Evolutionary conservation across 257 asterid genomes (phyloP), one percentile per base, ranked within the genome.

Genomic region (Solanum rostratum): DNA sequence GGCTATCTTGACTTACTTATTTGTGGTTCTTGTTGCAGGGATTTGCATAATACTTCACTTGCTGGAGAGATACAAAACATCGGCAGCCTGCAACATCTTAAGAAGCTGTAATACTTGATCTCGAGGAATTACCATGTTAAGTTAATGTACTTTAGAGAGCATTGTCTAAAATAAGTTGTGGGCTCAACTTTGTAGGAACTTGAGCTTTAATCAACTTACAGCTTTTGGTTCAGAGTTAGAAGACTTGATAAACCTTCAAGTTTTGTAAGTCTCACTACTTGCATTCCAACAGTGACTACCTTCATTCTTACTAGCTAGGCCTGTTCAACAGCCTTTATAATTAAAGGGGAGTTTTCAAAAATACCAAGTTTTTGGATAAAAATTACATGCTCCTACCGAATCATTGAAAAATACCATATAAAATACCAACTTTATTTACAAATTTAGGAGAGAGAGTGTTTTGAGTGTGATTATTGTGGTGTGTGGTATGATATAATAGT

Each of bases 41-140:
- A 94, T 89, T 89, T 96, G 95, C 98, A 94, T 60, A 96, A 96
- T 85, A 89, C 94, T 69, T 96, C 98, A 69, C 92, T 96, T 33
- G 79, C 94, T 37, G 99, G 99, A 90, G 98, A 93, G 84, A 86
- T 96, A 88, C 94, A 94, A 29, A 91, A 94, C 91, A 89, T 96
- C 84, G 98, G 99, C 80, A 91, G 97, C 85, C 92, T 96, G 84
- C 98, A 92, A 79, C 94, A 88, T 86, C 99, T 96, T 63, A 93
- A 94, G 84, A 92, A 91, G 88, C 91, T 96, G 99, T 96, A 94
- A 84, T 37, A 63, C 85, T 82, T 60, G 22, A 41, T n/a, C 30
- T 24, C 24, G 1, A 24, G 24, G 79, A 45, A 63, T 62, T 82
- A 49, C 78, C 45, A 82, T 49, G 37, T 19, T 60, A 45, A 29